Evolutionary conservation across 179 eudicot species (phyloP), one percentile per base, ranked within the genome.

Genomic region (Silene coronaria): DNA sequence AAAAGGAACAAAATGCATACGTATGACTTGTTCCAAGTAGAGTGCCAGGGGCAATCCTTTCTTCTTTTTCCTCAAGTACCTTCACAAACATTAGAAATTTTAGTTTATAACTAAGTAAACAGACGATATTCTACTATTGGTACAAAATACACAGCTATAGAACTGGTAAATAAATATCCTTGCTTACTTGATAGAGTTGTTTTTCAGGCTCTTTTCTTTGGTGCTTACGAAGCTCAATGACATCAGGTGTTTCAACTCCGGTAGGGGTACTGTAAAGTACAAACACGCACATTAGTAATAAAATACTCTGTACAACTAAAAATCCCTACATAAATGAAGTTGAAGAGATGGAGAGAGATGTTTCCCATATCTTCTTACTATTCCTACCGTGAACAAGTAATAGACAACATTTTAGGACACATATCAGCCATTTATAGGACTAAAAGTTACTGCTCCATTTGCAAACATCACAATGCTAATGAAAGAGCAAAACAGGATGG

Each of bases 231-330:
- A 93, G 98, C 75, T 96, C 99, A 79, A 96, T 96, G 53, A 96
- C 98, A 88, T 93, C 99, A 75, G 99, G 99, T 60, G 99, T 96
- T 85, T 96, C 99, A 73, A 91, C 98, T 13, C 99, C 99, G 84
- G 99, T 96, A 65, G 98, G 99, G 71, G 99, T 96, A 83, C 99
- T 96, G 83, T 58, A 76, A 58, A 73, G 69, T 1, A 73, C 6
- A 65, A 12, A 28, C 21, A 65, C 27, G 62, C 58, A 51, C 62
- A 53, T 71, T 5, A 58, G 27, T n/a, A 10, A 27, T 8, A 53
- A 24, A 14, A 70, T 13, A 38, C 9, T 28, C 32, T 3, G 32
- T 28, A 3, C 32, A 28, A 28, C 32, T 28, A 1, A 28, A 1
- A 28, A 1, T 28, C n/a, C n/a, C n/a, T n/a, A n/a, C n/a, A n/a